These are phyloP conservation scores for Cucurbita argyrosperma DNA, from an alignment of 306 rosid genomes.

Conservation along the genomic window DNA sequence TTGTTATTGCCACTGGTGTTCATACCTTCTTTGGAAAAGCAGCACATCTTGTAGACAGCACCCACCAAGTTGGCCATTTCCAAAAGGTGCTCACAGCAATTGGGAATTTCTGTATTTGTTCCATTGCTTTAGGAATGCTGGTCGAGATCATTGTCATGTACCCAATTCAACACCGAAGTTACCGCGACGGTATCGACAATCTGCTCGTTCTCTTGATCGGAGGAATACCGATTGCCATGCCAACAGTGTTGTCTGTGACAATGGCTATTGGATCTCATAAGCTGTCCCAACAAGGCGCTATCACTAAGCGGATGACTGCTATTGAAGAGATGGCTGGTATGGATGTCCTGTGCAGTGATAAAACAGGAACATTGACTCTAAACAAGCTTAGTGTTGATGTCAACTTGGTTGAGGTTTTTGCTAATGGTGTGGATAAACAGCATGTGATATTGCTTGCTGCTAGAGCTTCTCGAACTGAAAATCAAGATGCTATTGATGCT, in stretches of 20 bases:
- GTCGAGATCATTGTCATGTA: slow-evolving; percentile 87
- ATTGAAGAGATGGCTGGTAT: slow-evolving; percentile 97
- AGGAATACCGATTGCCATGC: slow-evolving; percentile 98
- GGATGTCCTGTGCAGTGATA: slow-evolving; percentile 98
- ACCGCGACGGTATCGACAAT: slow-evolving; percentile 82
- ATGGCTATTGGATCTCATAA: slow-evolving; percentile 98
- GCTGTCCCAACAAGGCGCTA: slow-evolving; percentile 92
- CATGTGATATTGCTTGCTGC: slow-evolving; percentile 83
- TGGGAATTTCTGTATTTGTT: slow-evolving; percentile 89
- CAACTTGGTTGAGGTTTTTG: slow-evolving; percentile 74
- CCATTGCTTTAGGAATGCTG: slow-evolving; percentile 83
- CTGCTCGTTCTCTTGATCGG: slow-evolving; percentile 93
- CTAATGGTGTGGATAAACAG: slow-evolving; percentile 69
- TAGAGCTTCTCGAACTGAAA: slow-evolving; percentile 82
- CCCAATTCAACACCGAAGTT: slow-evolving; percentile 75
- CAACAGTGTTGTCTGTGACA: slow-evolving; percentile 86
- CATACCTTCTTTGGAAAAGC: slow-evolving; percentile 97
- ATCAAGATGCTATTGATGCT: slow-evolving; percentile 92
- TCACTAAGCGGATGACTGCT: slow-evolving; percentile 93
- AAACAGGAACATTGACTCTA: slow-evolving; percentile 91
- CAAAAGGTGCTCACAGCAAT: slow-evolving; percentile 81
- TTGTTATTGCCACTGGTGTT: slow-evolving; percentile 91
- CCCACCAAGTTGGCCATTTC: slow-evolving; percentile 94
- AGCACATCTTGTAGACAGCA: slow-evolving; percentile 92
- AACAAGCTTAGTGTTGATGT: slow-evolving; percentile 82